Evolutionary conservation across 1,139 yeast genomes (phyloP).

Genomic region (Sugiyamaella neomexicana): DNA sequence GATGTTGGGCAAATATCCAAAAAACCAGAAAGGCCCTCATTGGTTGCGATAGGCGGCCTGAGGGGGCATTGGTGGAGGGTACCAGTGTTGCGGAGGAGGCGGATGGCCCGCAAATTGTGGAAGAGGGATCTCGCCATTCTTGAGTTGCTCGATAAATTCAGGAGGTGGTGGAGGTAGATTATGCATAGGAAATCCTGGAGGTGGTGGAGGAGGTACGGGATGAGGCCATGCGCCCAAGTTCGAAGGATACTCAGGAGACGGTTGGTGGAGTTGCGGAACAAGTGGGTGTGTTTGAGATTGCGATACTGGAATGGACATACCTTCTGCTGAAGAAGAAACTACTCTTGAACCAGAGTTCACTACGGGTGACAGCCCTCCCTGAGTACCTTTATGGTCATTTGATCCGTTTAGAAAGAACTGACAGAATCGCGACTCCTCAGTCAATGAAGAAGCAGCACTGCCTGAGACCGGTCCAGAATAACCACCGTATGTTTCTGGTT

Average conservation of each 20-base stretch:
- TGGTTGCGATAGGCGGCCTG: conserved; percentile 14
- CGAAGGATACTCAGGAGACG: conserved; percentile 11
- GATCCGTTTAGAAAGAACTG: conserved; percentile 11
- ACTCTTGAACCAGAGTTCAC: background rate
- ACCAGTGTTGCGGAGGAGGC: conserved; percentile 17
- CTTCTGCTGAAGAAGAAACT: background rate
- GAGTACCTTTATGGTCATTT: background rate
- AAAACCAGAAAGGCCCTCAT: background rate
- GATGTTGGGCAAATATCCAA: background rate
- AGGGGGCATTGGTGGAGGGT: conserved; percentile 16
- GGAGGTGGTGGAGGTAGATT: conserved; percentile 23
- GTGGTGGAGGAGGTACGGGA: conserved; percentile 10
- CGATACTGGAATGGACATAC: conserved; percentile 1
- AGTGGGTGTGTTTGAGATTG: conserved; percentile 1
- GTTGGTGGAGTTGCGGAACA: conserved; percentile 14
- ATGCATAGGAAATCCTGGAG: conserved; percentile 16
- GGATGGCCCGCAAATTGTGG: conserved; percentile 14
- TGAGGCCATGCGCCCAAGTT: conserved; percentile 20
- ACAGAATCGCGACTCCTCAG: conserved; percentile 15
- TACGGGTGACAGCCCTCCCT: background rate
- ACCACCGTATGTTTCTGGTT: conserved; percentile 11
- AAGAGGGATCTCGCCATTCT: conserved; percentile 22
- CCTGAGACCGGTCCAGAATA: conserved; percentile 8
- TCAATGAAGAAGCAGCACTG: conserved; percentile 12
- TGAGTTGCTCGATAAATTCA: conserved; percentile 20